phyloP scores from a whole-genome alignment of 352 stramenopile species.

The Phytophthora pisi region DNA sequence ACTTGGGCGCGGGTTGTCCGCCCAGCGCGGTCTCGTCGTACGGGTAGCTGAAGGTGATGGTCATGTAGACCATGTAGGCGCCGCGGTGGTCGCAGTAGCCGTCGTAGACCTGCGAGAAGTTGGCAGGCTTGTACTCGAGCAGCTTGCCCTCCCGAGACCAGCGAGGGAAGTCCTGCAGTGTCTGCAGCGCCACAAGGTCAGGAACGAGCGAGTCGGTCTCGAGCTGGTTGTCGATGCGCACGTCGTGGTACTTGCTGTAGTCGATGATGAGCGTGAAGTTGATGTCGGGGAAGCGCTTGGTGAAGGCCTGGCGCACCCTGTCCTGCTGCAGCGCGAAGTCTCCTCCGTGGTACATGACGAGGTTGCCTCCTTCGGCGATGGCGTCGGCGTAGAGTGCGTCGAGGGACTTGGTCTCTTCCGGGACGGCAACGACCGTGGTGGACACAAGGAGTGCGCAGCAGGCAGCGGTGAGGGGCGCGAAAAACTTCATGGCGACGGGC shows the following conservation, averaged over 20 bases:
- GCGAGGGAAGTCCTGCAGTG: constrained; percentile 57
- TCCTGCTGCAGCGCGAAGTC: constrained; percentile 40
- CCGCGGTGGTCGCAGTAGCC: constrained; percentile 37
- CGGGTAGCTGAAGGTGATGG: constrained; percentile 48
- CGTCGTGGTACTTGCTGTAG: constrained; percentile 65
- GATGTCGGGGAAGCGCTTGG: constrained; percentile 48
- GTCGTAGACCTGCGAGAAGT: constrained; percentile 59
- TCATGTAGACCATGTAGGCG: constrained; percentile 44
- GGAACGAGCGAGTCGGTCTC: constrained; percentile 49
- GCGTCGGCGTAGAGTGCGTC: constrained; percentile 54
- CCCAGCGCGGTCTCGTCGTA: constrained; percentile 37
- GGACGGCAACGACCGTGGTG: constrained; percentile 8
- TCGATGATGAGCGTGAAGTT: constrained; percentile 66
- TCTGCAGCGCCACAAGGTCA: constrained; percentile 52
- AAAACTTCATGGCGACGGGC: constrained; percentile 15
- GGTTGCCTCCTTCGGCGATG: constrained; percentile 56
- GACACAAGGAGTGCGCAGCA: constrained; percentile 14
- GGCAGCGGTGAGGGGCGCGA: constrained; percentile 4
- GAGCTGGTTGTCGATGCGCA: constrained; percentile 66
- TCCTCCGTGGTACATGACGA: constrained; percentile 50
- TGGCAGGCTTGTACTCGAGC: constrained; percentile 55
- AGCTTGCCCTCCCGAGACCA: constrained; percentile 49
- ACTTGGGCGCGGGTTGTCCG: constrained; percentile 21
- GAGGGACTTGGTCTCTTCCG: constrained; percentile 52
- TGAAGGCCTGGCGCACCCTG: constrained; percentile 27